Percentiles rank a stretch among this genome's conserved stretches.
Conservation (phyloP, 306 rosid genomes). For the Trifolium dubium region DNA sequence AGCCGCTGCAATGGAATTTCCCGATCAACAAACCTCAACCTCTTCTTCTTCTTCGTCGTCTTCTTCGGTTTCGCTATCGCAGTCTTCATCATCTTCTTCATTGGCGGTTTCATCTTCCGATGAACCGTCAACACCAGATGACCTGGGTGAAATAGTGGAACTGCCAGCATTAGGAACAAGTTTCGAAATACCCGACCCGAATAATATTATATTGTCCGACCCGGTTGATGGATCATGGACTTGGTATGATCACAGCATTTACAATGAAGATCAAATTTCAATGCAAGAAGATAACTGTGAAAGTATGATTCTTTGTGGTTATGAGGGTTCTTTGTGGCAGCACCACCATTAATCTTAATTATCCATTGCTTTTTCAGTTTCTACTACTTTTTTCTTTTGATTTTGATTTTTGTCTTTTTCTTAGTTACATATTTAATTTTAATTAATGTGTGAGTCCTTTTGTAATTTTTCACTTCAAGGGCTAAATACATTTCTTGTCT, state of each 20-base stretch:
- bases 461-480: constrained; percentile 2
- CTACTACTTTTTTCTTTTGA: no score
- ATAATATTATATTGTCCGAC: constrained; percentile 56
- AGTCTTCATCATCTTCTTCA: constrained; percentile 34
- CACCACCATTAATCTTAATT: constrained; percentile 42
- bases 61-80: constrained; percentile 9
- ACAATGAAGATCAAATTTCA: constrained; percentile 55
- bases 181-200: constrained; percentile 51
- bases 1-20: constrained; percentile 79
- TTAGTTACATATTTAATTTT: not conserved
- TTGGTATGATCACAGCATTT: constrained; percentile 49
- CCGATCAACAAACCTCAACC: not conserved
- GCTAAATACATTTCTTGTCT: constrained; percentile 17
- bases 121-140: constrained; percentile 58
- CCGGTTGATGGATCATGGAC: constrained; percentile 59
- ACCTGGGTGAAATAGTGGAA: constrained; percentile 82
- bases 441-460: constrained; percentile 28
- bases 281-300: constrained; percentile 45
- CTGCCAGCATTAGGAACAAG: constrained; percentile 59
- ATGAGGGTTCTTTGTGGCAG: constrained; percentile 60
- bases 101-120: constrained; percentile 26
- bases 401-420: not conserved
- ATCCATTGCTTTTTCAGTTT: not conserved
- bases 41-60: constrained; percentile 5
- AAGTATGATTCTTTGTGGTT: constrained; percentile 48